These are phyloP conservation scores for Anthracocystis panici-leucophaei DNA, from an alignment of 1,284 basidiomycete species.

Conservation along the genomic window DNA sequence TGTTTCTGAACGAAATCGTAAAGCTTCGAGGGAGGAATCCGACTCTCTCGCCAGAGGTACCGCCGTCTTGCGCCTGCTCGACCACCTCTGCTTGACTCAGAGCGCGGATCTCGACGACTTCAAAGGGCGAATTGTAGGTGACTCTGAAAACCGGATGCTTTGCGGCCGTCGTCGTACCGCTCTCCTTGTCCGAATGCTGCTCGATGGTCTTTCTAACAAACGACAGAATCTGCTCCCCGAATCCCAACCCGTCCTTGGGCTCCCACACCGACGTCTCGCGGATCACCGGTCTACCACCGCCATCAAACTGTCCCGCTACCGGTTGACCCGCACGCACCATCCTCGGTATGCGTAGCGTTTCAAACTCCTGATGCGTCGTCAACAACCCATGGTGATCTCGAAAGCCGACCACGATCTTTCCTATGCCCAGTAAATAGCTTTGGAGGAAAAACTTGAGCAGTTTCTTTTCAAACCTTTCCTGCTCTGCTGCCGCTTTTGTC, in stretches of 20 bases:
- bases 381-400: slow-evolving; percentile 79
- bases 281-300: slow-evolving; percentile 74
- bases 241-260: slow-evolving; percentile 79
- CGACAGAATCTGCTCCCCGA: slow-evolving; percentile 77
- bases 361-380: slow-evolving; percentile 63
- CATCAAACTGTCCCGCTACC: slow-evolving; percentile 77
- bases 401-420: slow-evolving; percentile 87
- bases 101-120: slow-evolving; percentile 27
- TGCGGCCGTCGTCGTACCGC: background rate
- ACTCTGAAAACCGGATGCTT: slow-evolving; percentile 58
- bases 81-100: slow-evolving; percentile 20
- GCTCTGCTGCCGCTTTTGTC: slow-evolving; percentile 16
- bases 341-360: slow-evolving; percentile 69
- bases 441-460: slow-evolving; percentile 88
- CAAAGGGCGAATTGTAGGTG: slow-evolving; percentile 52
- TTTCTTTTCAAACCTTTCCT: slow-evolving; percentile 79
- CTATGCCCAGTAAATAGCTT: slow-evolving; percentile 90
- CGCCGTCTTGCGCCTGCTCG: slow-evolving; percentile 42
- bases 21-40: slow-evolving; percentile 51
- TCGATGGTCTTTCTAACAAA: slow-evolving; percentile 72
- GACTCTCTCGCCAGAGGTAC: slow-evolving; percentile 31
- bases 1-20: slow-evolving; percentile 49
- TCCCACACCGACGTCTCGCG: slow-evolving; percentile 83
- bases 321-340: slow-evolving; percentile 56
- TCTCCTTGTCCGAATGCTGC: background rate